phyloP scores from a whole-genome alignment of 2,329 filamentous ascomycete genomes.

The Penicillium sp. region DNA sequence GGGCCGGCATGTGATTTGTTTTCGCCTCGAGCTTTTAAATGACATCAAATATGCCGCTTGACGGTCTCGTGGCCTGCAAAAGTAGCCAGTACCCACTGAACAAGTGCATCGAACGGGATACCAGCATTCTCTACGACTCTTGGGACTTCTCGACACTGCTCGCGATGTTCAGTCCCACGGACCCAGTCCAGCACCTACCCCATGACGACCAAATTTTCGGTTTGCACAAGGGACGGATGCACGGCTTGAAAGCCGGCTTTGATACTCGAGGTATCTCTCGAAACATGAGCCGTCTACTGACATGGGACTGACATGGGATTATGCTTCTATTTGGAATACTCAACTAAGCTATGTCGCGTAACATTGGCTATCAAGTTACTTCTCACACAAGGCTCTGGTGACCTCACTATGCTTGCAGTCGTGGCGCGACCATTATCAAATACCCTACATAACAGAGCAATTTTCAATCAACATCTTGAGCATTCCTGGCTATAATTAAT shows the following conservation, averaged over 20 bases:
- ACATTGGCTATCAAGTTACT: not conserved
- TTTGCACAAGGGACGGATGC: not conserved
- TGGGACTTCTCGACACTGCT: not conserved
- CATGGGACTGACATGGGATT: not conserved
- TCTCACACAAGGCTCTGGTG: not conserved
- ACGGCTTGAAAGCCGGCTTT: not conserved
- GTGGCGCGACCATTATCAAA: not conserved
- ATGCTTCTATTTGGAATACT: not conserved
- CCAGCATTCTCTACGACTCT: not conserved
- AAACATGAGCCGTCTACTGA: not conserved
- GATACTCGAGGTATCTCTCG: not conserved
- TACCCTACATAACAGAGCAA: not conserved
- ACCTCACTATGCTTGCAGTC: not conserved
- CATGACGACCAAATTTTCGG: not conserved
- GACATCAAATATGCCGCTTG: not conserved
- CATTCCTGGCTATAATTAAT: not conserved
- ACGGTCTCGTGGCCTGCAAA: not conserved
- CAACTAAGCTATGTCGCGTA: not conserved
- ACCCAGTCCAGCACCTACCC: not conserved
- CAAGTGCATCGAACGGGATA: not conserved
- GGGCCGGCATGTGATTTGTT: constrained; percentile 76
- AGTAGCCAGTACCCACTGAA: not conserved
- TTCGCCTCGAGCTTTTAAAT: not conserved
- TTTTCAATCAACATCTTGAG: not conserved
- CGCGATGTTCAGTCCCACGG: not conserved